A percentile compares a stretch with the other conserved stretches of the same genome.
phyloP scores from a whole-genome alignment of 1,284 basidiomycete genomes.

The Moniliella sp. region DNA sequence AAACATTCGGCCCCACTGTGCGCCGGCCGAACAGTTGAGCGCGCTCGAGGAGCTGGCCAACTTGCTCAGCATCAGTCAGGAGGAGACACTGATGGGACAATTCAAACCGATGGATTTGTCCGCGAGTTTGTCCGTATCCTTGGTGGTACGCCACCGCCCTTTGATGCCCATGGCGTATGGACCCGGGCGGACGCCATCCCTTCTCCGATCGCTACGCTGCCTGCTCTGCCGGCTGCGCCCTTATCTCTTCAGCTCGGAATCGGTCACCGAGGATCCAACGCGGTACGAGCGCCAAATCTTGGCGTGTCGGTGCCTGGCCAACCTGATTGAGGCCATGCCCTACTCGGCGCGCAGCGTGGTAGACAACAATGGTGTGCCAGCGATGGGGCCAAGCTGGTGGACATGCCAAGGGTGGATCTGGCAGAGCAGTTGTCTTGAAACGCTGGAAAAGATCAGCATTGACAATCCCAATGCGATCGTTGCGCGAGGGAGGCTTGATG shows the following conservation, averaged over 20 bases:
- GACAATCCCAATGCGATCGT: conserved; percentile 25
- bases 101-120: conserved; percentile 75
- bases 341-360: conserved; percentile 25
- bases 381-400: conserved; percentile 26
- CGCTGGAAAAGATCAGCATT: conserved; percentile 27
- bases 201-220: conserved; percentile 10
- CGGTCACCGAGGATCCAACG: conserved; percentile 12
- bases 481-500: conserved; percentile 21
- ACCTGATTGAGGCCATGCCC: conserved; percentile 33
- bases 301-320: conserved; percentile 31
- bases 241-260: too few species aligned
- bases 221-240: conserved; percentile 11
- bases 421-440: conserved; percentile 31
- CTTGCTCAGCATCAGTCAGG: conserved; percentile 79
- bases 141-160: conserved; percentile 41
- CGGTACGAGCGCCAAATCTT: conserved; percentile 23
- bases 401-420: conserved; percentile 31
- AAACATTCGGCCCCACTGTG: conserved; percentile 11
- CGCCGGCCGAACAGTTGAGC: conserved; percentile 51
- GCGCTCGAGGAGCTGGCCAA: conserved; percentile 87
- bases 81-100: conserved; percentile 81
- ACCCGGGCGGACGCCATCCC: conserved; percentile 6
- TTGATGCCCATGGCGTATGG: conserved; percentile 4
- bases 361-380: conserved; percentile 18
- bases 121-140: conserved; percentile 77